These are phyloP conservation scores for Fragaria iinumae DNA, from an alignment of 306 rosid genomes.

Conservation along the genomic window DNA sequence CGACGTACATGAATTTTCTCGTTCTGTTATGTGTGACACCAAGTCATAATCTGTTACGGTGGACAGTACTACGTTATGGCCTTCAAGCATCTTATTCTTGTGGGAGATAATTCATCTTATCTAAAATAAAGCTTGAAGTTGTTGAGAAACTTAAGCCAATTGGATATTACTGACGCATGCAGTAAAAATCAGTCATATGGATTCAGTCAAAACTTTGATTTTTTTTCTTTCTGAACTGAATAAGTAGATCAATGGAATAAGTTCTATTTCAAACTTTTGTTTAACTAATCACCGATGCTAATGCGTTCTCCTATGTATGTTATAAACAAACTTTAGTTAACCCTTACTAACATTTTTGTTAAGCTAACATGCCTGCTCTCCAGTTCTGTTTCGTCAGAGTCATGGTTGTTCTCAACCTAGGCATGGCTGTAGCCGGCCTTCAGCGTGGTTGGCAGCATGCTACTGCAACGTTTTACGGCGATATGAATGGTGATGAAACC, in stretches of 20 bases:
- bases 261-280: too few species aligned
- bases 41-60: too few species aligned
- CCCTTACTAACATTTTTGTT: neutral
- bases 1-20: too few species aligned
- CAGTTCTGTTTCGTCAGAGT: neutral
- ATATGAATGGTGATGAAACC: slow-evolving; percentile 4
- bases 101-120: too few species aligned
- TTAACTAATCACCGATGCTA: neutral
- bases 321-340: neutral
- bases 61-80: too few species aligned
- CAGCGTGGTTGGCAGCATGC: neutral
- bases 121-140: too few species aligned
- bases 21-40: too few species aligned
- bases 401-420: neutral
- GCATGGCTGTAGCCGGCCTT: neutral
- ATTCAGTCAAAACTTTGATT: neutral
- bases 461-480: slow-evolving; percentile 4
- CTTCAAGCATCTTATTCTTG: too few species aligned
- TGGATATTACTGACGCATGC: too few species aligned
- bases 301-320: neutral
- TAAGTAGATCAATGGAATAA: neutral
- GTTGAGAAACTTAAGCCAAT: too few species aligned
- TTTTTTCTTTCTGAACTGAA: neutral
- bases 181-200: too few species aligned
- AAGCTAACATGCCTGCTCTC: neutral